Percentiles rank a stretch among this genome's conserved stretches.
phyloP scores from a whole-genome alignment of 768 basidiomycete species.

The Tricholoma terreum region DNA sequence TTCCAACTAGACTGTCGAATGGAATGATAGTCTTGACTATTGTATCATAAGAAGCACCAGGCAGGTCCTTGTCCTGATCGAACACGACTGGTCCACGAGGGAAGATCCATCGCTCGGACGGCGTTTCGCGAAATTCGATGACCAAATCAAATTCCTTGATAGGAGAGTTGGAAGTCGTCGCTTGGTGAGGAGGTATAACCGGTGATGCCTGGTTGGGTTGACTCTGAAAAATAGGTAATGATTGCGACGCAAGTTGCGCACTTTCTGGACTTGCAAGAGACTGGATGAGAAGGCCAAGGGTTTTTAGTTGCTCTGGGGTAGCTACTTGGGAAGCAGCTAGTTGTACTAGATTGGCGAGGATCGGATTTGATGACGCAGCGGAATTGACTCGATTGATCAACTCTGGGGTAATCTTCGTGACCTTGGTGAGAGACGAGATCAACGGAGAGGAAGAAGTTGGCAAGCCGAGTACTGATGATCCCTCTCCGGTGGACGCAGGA shows the following conservation, averaged over 20 bases:
- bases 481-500: not conserved
- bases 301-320: constrained; percentile 60
- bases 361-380: constrained; percentile 65
- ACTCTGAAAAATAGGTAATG: constrained; percentile 4
- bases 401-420: constrained; percentile 51
- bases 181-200: constrained; percentile 9
- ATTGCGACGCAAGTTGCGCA: constrained; percentile 8
- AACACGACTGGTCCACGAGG: constrained; percentile 57
- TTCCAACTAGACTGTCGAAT: constrained; percentile 23
- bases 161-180: constrained; percentile 21
- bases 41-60: constrained; percentile 27
- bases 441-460: constrained; percentile 32
- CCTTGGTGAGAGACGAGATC: constrained; percentile 42
- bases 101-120: constrained; percentile 63
- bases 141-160: constrained; percentile 69
- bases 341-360: constrained; percentile 63
- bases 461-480: not conserved
- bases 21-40: constrained; percentile 45
- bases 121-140: constrained; percentile 63
- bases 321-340: constrained; percentile 62
- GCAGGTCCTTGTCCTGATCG: constrained; percentile 27
- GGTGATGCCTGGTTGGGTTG: constrained; percentile 5
- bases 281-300: constrained; percentile 70
- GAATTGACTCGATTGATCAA: constrained; percentile 63
- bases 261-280: constrained; percentile 45